A percentile compares a stretch with the other conserved stretches of the same genome.
Conservation (phyloP, 2,329 filamentous ascomycete genomes). For the Alternaria triticimaculans region DNA sequence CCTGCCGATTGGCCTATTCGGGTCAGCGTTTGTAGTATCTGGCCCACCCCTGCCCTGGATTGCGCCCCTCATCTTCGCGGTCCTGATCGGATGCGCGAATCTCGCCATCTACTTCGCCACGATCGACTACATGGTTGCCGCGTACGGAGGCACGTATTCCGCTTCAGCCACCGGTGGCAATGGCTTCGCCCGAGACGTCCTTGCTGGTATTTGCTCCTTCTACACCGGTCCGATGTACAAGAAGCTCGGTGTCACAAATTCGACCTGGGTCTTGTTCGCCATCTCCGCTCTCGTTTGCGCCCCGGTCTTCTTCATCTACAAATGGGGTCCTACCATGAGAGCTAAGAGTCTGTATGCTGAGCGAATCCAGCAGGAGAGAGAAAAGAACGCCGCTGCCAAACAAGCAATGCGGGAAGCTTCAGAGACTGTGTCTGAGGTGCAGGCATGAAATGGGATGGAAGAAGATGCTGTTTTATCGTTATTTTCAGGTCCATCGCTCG, state of each 20-base stretch:
- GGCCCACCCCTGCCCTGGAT: conserved; percentile 71
- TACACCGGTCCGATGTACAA: conserved; percentile 49
- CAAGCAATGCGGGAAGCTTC: conserved; percentile 2
- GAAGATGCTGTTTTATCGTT: background rate
- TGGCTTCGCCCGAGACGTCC: conserved; percentile 74
- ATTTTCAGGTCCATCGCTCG: background rate
- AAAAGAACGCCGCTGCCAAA: conserved; percentile 14
- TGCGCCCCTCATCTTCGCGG: conserved; percentile 59
- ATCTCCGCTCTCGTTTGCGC: conserved; percentile 58
- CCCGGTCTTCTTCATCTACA: conserved; percentile 64
- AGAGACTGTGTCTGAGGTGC: background rate
- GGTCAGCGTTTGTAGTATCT: conserved; percentile 65
- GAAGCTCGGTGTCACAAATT: conserved; percentile 31
- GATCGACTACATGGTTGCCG: conserved; percentile 79
- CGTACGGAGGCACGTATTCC: conserved; percentile 71
- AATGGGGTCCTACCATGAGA: conserved; percentile 61
- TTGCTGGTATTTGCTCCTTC: conserved; percentile 74
- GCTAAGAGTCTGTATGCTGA: conserved; percentile 39
- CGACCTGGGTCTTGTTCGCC: conserved; percentile 54
- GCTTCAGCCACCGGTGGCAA: conserved; percentile 80
- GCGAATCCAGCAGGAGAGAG: conserved; percentile 30
- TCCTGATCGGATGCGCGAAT: conserved; percentile 71
- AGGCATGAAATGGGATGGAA: background rate
- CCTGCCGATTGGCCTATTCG: conserved; percentile 71
- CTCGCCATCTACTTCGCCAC: conserved; percentile 77